A percentile compares a stretch with the other conserved stretches of the same genome.
Conservation (phyloP, 495 filamentous ascomycete genomes). For the Aspergillus panamensis region DNA sequence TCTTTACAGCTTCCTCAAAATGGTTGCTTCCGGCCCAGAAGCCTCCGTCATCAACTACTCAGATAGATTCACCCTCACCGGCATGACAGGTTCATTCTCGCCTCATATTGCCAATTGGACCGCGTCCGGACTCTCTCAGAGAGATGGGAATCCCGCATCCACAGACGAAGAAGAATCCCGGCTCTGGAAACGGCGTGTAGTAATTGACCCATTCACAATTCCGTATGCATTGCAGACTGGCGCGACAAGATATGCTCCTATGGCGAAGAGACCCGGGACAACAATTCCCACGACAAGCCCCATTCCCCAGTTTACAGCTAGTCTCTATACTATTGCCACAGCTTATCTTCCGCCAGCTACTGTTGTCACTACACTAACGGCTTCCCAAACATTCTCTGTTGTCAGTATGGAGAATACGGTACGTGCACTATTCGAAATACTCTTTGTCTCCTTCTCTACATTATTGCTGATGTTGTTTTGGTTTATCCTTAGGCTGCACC, state of each 20-base stretch:
- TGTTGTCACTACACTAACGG: conserved; percentile 59
- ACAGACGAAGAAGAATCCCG: conserved; percentile 20
- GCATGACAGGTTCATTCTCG: conserved; percentile 64
- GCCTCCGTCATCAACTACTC: conserved; percentile 60
- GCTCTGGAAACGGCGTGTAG: conserved; percentile 32
- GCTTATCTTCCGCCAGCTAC: conserved; percentile 54
- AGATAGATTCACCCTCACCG: conserved; percentile 58
- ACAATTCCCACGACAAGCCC: conserved; percentile 58
- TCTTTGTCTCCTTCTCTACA: not conserved
- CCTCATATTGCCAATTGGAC: conserved; percentile 39
- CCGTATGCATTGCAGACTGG: conserved; percentile 64
- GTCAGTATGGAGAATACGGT: conserved; percentile 63
- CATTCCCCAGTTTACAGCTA: conserved; percentile 60
- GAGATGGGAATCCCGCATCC: conserved; percentile 15
- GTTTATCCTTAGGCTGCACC: conserved; percentile 32
- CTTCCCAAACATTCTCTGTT: conserved; percentile 53
- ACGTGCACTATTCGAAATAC: conserved; percentile 26
- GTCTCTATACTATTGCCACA: conserved; percentile 54
- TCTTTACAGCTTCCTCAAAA: conserved; percentile 58
- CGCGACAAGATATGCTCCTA: conserved; percentile 64
- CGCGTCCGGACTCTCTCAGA: conserved; percentile 28
- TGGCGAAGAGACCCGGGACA: conserved; percentile 63
- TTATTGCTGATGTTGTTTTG: not conserved
- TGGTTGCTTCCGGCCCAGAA: conserved; percentile 50
- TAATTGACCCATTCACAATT: conserved; percentile 41